Conservation (phyloP, 108 stramenopile species). For the Schizochytrium sp. region DNA sequence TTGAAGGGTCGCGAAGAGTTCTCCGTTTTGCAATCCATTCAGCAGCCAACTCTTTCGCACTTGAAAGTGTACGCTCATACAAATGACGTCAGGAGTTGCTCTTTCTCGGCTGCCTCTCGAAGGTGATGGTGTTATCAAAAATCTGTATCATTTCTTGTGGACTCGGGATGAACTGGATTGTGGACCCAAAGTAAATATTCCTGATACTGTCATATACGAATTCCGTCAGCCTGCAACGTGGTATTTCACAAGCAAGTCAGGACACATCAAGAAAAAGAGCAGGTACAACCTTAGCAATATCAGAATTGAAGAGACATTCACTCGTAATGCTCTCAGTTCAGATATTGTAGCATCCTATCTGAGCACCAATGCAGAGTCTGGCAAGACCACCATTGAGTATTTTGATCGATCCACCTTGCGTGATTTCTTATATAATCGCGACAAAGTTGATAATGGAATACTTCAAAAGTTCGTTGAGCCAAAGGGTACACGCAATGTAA, state of each 20-base stretch:
- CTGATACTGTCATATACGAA: constrained; percentile 86
- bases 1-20: background rate
- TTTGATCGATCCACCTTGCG: constrained; percentile 78
- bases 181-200: constrained; percentile 76
- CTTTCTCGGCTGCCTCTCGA: constrained; percentile 69
- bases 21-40: background rate
- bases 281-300: constrained; percentile 83
- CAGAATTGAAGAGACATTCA: constrained; percentile 84
- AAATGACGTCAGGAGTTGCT: background rate
- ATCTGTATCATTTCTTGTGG: constrained; percentile 82
- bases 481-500: constrained; percentile 77
- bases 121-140: constrained; percentile 83
- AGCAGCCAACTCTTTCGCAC: background rate
- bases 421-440: constrained; percentile 79
- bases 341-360: constrained; percentile 87
- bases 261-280: constrained; percentile 82
- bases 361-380: constrained; percentile 61
- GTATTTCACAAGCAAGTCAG: constrained; percentile 85
- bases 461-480: constrained; percentile 85
- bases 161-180: constrained; percentile 79
- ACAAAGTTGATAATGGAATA: constrained; percentile 83
- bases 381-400: constrained; percentile 82
- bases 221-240: constrained; percentile 85
- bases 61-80: background rate
- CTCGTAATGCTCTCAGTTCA: constrained; percentile 72